Evolutionary conservation across 148 eudicot genomes (phyloP).

Genomic region (Spergularia bocconei): DNA sequence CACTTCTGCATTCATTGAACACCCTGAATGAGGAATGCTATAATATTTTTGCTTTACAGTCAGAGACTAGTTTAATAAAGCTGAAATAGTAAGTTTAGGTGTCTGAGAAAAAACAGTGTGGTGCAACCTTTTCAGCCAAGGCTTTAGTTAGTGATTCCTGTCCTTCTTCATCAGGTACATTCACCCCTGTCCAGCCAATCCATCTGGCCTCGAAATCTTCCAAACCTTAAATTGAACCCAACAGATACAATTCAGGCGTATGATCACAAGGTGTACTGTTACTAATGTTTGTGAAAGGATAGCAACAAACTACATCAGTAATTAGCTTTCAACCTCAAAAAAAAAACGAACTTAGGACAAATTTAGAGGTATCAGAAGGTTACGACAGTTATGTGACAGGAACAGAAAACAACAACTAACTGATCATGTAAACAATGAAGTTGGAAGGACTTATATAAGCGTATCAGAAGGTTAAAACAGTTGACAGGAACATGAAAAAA

Average conservation of each 20-base stretch:
- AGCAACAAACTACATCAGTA: not conserved
- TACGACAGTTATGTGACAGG: no score
- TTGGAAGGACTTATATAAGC: no score
- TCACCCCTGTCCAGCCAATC: slow-evolving; percentile 92
- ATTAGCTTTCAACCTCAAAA: not conserved
- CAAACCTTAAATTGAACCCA: slow-evolving; percentile 44
- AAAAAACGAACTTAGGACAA: not conserved
- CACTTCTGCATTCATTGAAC: slow-evolving; percentile 42
- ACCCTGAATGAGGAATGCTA: not conserved
- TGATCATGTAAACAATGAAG: no score
- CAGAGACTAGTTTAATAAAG: not conserved
- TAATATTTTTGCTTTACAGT: not conserved
- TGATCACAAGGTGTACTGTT: not conserved
- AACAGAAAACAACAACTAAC: no score
- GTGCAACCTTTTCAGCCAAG: slow-evolving; percentile 64
- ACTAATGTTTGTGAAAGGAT: not conserved
- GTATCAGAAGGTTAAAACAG: no score
- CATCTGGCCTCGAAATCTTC: slow-evolving; percentile 71
- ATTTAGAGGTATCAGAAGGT: no score
- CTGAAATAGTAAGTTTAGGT: not conserved
- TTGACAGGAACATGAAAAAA: no score
- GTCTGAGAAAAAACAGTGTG: not conserved
- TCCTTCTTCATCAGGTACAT: slow-evolving; percentile 74
- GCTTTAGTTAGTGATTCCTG: slow-evolving; percentile 60
- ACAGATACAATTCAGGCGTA: not conserved